Evolutionary conservation across 345 rosid species (phyloP).

Genomic region (Sisymbrium irio): DNA sequence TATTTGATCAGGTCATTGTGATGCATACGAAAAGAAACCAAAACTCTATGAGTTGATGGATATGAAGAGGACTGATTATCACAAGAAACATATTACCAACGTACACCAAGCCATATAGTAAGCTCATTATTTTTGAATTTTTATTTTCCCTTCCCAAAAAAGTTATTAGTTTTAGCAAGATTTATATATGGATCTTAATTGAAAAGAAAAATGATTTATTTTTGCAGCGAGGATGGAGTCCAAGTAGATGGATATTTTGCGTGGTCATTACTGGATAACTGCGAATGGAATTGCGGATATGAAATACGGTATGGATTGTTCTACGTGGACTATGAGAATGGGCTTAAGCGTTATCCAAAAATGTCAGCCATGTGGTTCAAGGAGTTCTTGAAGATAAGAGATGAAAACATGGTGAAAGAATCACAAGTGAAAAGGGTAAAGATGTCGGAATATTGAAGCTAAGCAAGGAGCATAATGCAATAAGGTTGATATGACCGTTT

Average conservation of each 20-base stretch:
- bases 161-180: neutral
- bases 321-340: slow-evolving; percentile 50
- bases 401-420: neutral
- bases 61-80: slow-evolving; percentile 30
- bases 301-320: slow-evolving; percentile 44
- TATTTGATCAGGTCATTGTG: slow-evolving; percentile 23
- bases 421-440: slow-evolving; percentile 8
- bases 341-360: slow-evolving; percentile 49
- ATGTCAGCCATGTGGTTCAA: slow-evolving; percentile 61
- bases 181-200: neutral
- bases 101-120: slow-evolving; percentile 27
- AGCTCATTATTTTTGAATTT: neutral
- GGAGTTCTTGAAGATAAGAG: slow-evolving; percentile 32
- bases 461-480: neutral
- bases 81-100: slow-evolving; percentile 23
- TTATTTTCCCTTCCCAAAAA: neutral
- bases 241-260: slow-evolving; percentile 51
- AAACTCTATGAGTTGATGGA: slow-evolving; percentile 26
- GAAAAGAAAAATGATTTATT: neutral
- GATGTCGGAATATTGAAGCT: neutral
- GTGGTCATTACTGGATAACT: slow-evolving; percentile 62
- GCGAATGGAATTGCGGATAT: slow-evolving; percentile 59
- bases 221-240: slow-evolving; percentile 39
- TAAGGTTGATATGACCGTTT: neutral
- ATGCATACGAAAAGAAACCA: slow-evolving; percentile 27